phyloP scores from a whole-genome alignment of 73 alveolate species.

The Paramecium octaurelia region DNA sequence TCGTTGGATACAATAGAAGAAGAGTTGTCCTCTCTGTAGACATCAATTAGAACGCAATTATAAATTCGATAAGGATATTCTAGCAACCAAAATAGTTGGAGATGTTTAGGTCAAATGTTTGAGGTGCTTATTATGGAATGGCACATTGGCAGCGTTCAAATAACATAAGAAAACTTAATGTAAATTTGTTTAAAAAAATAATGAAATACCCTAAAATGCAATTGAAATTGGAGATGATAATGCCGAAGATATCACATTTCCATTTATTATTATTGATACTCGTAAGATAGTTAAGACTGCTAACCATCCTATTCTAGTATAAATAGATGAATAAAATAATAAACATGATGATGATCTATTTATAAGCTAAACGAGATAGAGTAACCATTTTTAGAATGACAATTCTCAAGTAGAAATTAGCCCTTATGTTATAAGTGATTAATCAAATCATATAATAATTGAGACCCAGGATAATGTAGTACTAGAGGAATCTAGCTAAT shows the following conservation, averaged over 20 bases:
- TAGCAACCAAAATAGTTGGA: not conserved
- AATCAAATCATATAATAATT: not conserved
- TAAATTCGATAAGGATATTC: not conserved
- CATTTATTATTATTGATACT: not conserved
- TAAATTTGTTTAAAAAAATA: not conserved
- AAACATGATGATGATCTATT: not conserved
- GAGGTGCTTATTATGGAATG: not conserved
- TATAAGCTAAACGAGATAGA: not conserved
- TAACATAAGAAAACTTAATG: not conserved
- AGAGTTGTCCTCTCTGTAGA: not conserved
- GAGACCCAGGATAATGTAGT: not conserved
- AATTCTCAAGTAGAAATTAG: not conserved
- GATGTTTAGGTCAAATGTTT: not conserved
- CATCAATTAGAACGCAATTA: not conserved
- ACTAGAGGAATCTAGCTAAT: not conserved
- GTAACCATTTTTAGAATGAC: not conserved
- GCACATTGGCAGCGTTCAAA: not conserved
- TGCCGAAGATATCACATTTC: not conserved
- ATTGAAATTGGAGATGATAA: not conserved
- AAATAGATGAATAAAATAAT: not conserved
- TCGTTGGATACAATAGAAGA: not conserved
- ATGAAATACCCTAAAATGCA: not conserved
- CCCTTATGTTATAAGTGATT: not conserved
- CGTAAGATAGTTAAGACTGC: not conserved
- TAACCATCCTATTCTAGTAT: not conserved